Evolutionary conservation across 2,329 filamentous ascomycete genomes (phyloP).

Genomic region (Sarocladium kiliense): DNA sequence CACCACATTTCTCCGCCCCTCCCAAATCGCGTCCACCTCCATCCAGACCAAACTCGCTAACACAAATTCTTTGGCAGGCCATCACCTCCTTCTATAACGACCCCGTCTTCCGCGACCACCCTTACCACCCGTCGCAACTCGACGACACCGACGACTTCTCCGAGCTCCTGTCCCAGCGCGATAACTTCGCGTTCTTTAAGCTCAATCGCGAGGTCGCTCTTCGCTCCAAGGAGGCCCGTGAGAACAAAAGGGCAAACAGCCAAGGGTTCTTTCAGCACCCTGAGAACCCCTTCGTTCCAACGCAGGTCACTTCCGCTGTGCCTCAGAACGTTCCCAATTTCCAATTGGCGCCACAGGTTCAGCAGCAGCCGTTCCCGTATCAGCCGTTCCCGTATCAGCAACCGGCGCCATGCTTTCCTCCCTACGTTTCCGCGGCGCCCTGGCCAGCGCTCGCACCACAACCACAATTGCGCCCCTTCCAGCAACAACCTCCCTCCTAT

Average conservation of each 20-base stretch:
- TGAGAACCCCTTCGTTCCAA: no score
- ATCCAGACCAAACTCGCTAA: background rate
- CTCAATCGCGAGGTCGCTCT: no score
- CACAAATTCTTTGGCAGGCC: background rate
- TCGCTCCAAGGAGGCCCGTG: no score
- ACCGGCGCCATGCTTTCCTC: background rate
- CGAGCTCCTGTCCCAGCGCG: no score
- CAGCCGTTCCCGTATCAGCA: no score
- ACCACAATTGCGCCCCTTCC: background rate
- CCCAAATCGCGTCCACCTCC: background rate
- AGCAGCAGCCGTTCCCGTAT: no score
- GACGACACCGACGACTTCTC: background rate
- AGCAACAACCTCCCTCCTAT: background rate
- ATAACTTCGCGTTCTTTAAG: no score
- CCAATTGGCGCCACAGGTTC: no score
- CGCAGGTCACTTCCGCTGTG: no score
- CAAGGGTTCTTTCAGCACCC: no score
- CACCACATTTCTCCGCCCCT: slow-evolving; percentile 2
- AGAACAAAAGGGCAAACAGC: no score
- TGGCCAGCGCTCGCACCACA: background rate
- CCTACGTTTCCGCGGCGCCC: background rate
- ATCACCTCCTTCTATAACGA: background rate
- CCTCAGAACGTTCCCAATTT: no score
- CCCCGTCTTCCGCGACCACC: background rate
- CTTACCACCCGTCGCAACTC: background rate